Evolutionary conservation across 2,329 filamentous ascomycete genomes (phyloP), one percentile per base, ranked within the genome.

Genomic region (Chrysoporthe austroafricana): DNA sequence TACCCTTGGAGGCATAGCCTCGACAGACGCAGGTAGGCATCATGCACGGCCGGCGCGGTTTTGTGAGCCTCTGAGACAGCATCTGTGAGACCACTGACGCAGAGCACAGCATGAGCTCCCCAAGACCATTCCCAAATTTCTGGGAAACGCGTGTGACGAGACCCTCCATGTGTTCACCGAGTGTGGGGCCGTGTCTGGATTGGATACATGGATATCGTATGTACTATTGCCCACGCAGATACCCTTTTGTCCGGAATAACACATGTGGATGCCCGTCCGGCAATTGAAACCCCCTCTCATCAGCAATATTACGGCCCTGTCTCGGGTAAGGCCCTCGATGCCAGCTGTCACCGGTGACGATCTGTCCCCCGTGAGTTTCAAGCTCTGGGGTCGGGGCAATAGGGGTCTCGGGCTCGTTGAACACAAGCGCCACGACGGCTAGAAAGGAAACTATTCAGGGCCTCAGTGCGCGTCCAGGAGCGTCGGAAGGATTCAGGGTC

Each of bases 371-470:
- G 8, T 57, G 32, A n/a, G 34, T 18, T n/a, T 57, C 54, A 39
- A 11, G 9, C 9, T 39, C 18, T 57, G 16, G 34, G 26, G 34
- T 3, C 54, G 54, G 54, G 34, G 32, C 32, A 39, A 36, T 57
- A 3, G 34, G 32, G 54, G 18, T 57, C 18, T 57, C 54, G n/a
- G 54, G 32, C 54, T 21, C 54, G 26, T 16, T 39, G 16, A 39
- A 57, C 32, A 57, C 54, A 57, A 21, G 54, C 54, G 54, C 32
- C 54, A n/a, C 54, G 18, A n/a, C 32, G 14, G 54, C 18, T 34
- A 4, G 34, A 11, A n/a, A 26, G 32, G 2, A 6, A 34, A 13
- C 3, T 42, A 4, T n/a, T 36, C 18, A 34, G 43, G 26, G 8
- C 9, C 7, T 34, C 9, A 39, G 34, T 36, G 1, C 16, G 16